Conservation (phyloP, 2,329 filamentous ascomycete species). For the Pestalotiopsis sp. region DNA sequence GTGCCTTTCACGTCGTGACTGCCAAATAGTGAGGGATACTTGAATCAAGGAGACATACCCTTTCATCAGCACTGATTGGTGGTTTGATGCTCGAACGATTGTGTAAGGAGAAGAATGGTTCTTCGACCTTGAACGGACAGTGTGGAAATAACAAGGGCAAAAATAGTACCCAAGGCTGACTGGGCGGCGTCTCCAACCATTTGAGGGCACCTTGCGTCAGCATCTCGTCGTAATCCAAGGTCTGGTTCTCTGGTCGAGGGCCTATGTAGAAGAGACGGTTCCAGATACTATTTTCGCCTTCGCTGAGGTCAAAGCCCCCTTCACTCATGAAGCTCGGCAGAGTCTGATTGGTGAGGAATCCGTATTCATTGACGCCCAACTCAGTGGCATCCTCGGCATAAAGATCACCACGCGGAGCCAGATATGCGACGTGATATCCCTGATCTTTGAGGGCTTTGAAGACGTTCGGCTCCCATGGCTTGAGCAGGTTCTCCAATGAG, state of each 20-base stretch:
- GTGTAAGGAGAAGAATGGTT: conserved; percentile 51
- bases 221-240: conserved; percentile 48
- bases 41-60: neutral
- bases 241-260: conserved; percentile 36
- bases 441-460: conserved; percentile 45
- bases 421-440: conserved; percentile 50
- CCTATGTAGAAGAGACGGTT: conserved; percentile 44
- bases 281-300: conserved; percentile 37
- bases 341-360: conserved; percentile 39
- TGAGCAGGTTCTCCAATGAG: conserved; percentile 48
- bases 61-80: neutral
- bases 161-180: conserved; percentile 45
- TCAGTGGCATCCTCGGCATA: conserved; percentile 47
- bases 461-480: conserved; percentile 51
- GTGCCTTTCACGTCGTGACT: too few relatives aligned
- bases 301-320: conserved; percentile 25
- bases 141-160: conserved; percentile 47
- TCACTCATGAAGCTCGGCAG: conserved; percentile 33
- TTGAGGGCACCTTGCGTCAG: conserved; percentile 41
- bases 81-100: conserved; percentile 33
- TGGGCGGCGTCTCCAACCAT: conserved; percentile 46
- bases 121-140: conserved; percentile 50
- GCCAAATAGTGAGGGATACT: neutral
- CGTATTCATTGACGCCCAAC: conserved; percentile 46
- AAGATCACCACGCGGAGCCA: conserved; percentile 43